phyloP scores from a whole-genome alignment of 179 eudicot genomes.

The Drosera spatulata region DNA sequence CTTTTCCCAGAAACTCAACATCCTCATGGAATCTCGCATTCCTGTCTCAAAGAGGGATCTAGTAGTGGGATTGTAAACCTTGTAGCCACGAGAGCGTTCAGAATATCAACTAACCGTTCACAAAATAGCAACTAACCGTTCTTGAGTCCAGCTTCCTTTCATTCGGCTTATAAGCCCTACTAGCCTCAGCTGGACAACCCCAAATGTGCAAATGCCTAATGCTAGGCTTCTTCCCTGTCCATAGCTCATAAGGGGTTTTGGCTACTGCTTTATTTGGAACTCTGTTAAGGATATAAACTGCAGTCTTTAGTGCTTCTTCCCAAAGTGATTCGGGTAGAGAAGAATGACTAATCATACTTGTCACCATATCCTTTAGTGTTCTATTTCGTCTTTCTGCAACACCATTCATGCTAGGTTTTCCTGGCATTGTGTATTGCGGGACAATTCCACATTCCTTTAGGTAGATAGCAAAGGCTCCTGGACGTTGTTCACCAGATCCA shows the following conservation, averaged over 20 bases:
- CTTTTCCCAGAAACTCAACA: neutral
- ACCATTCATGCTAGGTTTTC: neutral
- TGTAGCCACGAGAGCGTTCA: neutral
- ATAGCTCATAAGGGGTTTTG: slow-evolving; percentile 2
- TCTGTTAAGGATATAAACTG: neutral
- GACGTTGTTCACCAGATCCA: neutral
- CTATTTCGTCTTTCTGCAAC: neutral
- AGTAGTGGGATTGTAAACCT: neutral
- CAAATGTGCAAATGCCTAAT: too few species aligned
- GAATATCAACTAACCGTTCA: neutral
- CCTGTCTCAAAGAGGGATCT: neutral
- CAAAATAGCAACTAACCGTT: neutral
- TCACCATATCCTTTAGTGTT: neutral
- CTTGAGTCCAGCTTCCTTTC: neutral
- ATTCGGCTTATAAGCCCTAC: neutral
- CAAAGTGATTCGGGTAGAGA: neutral
- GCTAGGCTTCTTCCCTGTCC: neutral
- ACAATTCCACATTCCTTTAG: neutral
- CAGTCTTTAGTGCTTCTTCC: neutral
- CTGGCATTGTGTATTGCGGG: neutral
- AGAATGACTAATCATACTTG: neutral
- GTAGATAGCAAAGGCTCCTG: slow-evolving; percentile 2
- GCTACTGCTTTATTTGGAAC: slow-evolving; percentile 1
- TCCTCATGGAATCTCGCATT: neutral
- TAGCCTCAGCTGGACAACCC: too few species aligned